These are phyloP conservation scores for Oleoguttula mirabilis DNA, from an alignment of 495 filamentous ascomycete species.

Conservation along the genomic window DNA sequence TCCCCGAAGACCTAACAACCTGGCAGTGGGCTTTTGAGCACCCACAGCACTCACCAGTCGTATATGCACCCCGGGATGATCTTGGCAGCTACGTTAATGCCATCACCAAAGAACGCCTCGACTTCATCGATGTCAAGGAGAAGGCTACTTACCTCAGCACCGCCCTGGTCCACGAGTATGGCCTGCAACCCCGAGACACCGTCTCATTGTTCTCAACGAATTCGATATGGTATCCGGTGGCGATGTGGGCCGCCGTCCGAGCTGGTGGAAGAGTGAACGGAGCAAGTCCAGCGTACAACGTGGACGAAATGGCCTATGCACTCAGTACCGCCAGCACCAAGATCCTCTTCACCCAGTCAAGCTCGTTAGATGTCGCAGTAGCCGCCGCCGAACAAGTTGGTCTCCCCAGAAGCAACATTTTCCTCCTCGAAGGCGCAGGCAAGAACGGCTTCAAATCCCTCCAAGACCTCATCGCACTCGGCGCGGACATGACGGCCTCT, in stretches of 20 bases:
- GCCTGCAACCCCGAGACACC: conserved; percentile 36
- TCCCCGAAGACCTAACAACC: conserved; percentile 40
- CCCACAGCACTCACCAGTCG: conserved; percentile 32
- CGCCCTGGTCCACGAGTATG: conserved; percentile 39
- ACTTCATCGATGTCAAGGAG: conserved; percentile 39
- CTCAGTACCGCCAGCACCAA: conserved; percentile 41
- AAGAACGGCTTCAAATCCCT: conserved; percentile 36
- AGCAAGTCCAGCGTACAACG: conserved; percentile 45
- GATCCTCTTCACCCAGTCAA: conserved; percentile 42
- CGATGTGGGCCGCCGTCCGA: conserved; percentile 41
- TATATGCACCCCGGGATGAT: conserved; percentile 20
- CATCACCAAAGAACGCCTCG: conserved; percentile 41
- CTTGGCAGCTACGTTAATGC: conserved; percentile 44
- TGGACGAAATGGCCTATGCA: conserved; percentile 50
- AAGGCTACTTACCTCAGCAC: conserved; percentile 44
- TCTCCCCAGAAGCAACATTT: conserved; percentile 36
- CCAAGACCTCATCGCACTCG: conserved; percentile 36
- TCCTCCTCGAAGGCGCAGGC: conserved; percentile 44
- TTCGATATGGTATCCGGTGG: conserved; percentile 49
- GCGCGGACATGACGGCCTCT: conserved; percentile 22
- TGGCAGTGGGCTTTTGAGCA: conserved; percentile 53
- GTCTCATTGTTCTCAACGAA: conserved; percentile 46
- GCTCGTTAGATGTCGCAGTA: conserved; percentile 37
- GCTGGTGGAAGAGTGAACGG: conserved; percentile 41
- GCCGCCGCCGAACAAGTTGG: conserved; percentile 41